A percentile compares a stretch with the other conserved stretches of the same genome.
phyloP scores from a whole-genome alignment of 2,329 filamentous ascomycete genomes.

The Penicillium griseofulvum region DNA sequence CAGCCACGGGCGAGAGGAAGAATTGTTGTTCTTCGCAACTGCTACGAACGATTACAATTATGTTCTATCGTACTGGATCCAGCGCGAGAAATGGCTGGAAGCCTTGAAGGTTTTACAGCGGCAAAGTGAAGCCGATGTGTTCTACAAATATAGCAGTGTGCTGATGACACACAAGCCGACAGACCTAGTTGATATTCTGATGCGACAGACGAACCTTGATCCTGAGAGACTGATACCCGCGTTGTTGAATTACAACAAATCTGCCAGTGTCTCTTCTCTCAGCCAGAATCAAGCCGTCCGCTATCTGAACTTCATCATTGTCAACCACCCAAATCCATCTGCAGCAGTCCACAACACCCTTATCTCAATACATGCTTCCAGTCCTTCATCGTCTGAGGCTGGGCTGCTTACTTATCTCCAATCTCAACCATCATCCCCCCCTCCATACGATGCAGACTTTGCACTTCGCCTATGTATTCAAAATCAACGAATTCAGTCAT shows the following conservation, averaged over 20 bases:
- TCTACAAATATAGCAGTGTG: constrained; percentile 96
- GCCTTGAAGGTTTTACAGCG: constrained; percentile 85
- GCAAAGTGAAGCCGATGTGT: constrained; percentile 87
- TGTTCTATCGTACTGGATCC: constrained; percentile 94
- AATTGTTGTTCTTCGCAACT: constrained; percentile 87
- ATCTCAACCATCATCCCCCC: constrained; percentile 79
- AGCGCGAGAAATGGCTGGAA: constrained; percentile 87
- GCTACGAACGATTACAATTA: constrained; percentile 90
- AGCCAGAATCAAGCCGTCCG: constrained; percentile 84
- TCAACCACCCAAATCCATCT: constrained; percentile 71
- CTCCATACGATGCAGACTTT: constrained; percentile 91
- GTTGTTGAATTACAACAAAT: constrained; percentile 85
- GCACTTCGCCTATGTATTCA: constrained; percentile 93
- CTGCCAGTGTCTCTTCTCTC: constrained; percentile 60
- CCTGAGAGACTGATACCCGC: constrained; percentile 88
- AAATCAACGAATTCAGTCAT: constrained; percentile 86
- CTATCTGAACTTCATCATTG: constrained; percentile 91
- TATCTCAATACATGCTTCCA: constrained; percentile 90
- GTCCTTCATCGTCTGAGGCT: constrained; percentile 77
- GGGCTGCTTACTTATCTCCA: constrained; percentile 86
- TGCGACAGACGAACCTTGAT: constrained; percentile 83
- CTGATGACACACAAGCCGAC: constrained; percentile 84
- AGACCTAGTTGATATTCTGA: constrained; percentile 90
- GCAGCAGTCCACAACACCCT: constrained; percentile 95
- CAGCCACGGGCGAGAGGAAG: constrained; percentile 89